Evolutionary conservation across 306 rosid species (phyloP).

Genomic region (Potentilla sterilis): DNA sequence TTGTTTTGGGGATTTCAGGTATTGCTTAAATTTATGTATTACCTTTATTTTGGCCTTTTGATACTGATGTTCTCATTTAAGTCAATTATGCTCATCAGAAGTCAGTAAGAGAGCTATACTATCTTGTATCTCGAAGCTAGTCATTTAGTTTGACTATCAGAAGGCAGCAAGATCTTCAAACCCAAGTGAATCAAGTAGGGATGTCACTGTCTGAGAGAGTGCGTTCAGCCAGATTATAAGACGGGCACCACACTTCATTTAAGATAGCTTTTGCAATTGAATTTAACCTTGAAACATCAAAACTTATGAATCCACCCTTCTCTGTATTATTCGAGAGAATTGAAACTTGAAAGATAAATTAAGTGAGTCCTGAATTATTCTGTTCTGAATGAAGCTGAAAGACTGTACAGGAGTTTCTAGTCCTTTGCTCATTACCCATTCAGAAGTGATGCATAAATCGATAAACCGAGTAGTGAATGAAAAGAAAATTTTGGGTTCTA

Average conservation of each 20-base stretch:
- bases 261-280: background rate
- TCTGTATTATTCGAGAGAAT: background rate
- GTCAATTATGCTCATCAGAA: background rate
- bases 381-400: slow-evolving; percentile 1
- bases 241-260: background rate
- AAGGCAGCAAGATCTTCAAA: background rate
- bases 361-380: background rate
- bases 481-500: background rate
- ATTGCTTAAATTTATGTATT: slow-evolving; percentile 13
- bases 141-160: background rate
- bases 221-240: background rate
- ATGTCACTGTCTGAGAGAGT: background rate
- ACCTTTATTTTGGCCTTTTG: background rate
- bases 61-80: background rate
- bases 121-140: background rate
- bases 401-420: background rate
- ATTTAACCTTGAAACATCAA: background rate
- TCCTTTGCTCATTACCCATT: background rate
- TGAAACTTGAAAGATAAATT: background rate
- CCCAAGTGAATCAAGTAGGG: background rate
- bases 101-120: background rate
- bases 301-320: background rate
- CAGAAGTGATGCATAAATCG: background rate
- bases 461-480: background rate
- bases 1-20: slow-evolving; percentile 97